phyloP scores from a whole-genome alignment of 768 basidiomycete genomes.

The Suillus ampliporus region DNA sequence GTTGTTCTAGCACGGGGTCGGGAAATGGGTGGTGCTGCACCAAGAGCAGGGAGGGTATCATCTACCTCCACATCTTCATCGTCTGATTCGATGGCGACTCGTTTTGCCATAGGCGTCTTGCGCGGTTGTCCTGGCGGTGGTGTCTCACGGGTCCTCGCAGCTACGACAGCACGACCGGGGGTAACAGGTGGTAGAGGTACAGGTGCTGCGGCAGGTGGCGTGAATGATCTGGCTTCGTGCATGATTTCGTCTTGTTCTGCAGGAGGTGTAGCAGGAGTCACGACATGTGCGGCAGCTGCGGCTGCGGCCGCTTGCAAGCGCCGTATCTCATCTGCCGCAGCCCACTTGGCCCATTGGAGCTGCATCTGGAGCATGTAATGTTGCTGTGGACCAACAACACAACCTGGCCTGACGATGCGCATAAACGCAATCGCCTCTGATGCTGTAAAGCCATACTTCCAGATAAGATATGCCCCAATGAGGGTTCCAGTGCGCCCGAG shows the following conservation, averaged over 20 bases:
- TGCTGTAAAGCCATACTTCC: constrained; percentile 98
- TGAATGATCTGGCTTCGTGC: constrained; percentile 49
- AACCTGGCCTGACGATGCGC: constrained; percentile 95
- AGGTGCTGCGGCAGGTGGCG: constrained; percentile 29
- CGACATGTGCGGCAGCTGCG: constrained; percentile 48
- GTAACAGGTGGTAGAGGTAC: constrained; percentile 72
- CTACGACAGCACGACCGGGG: constrained; percentile 72
- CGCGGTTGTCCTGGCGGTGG: constrained; percentile 83
- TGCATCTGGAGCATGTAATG: constrained; percentile 97
- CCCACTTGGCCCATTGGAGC: constrained; percentile 92
- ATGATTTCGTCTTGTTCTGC: constrained; percentile 75
- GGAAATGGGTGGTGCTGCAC: constrained; percentile 47
- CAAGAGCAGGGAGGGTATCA: constrained; percentile 70
- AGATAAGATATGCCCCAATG: constrained; percentile 97
- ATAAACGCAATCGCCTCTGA: constrained; percentile 97
- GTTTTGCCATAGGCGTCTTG: constrained; percentile 86
- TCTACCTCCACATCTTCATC: constrained; percentile 56
- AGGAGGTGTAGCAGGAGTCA: constrained; percentile 81
- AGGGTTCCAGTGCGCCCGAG: constrained; percentile 95
- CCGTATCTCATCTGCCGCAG: constrained; percentile 81
- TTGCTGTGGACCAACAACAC: constrained; percentile 90
- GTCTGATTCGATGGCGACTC: constrained; percentile 68
- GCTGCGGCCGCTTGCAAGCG: constrained; percentile 47
- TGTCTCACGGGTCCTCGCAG: constrained; percentile 73
- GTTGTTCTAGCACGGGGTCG: constrained; percentile 44